A percentile compares a stretch with the other conserved stretches of the same genome.
Evolutionary conservation across 129 eudicot genomes (phyloP).

Genomic region (Centaurea solstitialis): DNA sequence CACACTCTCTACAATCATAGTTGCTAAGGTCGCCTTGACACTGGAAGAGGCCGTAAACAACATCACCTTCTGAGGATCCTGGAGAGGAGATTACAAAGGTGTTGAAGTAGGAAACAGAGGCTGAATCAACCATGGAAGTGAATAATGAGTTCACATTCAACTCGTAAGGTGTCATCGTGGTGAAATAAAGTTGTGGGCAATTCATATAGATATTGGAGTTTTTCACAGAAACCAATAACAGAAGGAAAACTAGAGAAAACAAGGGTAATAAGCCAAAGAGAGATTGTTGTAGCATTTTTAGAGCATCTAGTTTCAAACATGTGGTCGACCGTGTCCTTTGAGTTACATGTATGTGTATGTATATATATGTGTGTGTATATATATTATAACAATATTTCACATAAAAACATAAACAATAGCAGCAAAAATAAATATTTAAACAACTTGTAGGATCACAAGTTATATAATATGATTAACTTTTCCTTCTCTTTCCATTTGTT

Average conservation of each 20-base stretch:
- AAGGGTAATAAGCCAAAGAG: background rate
- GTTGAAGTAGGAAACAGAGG: conserved; percentile 35
- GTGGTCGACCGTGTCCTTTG: too few relatives aligned
- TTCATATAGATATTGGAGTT: conserved; percentile 46
- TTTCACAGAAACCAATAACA: conserved; percentile 24
- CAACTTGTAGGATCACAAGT: too few relatives aligned
- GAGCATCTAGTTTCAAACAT: too few relatives aligned
- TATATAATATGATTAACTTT: too few relatives aligned
- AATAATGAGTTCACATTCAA: conserved; percentile 55
- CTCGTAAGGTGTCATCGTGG: conserved; percentile 41
- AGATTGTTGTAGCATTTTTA: background rate
- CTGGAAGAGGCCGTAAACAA: conserved; percentile 55
- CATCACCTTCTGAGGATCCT: conserved; percentile 35
- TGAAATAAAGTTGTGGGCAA: conserved; percentile 36
- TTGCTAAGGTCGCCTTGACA: conserved; percentile 51
- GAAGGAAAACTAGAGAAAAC: background rate
- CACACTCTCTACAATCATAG: conserved; percentile 42
- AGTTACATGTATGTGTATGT: too few relatives aligned
- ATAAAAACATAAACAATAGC: too few relatives aligned
- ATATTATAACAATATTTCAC: too few relatives aligned
- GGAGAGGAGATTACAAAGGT: conserved; percentile 1
- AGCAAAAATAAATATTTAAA: too few relatives aligned
- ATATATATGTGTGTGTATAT: too few relatives aligned
- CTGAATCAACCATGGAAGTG: conserved; percentile 17
- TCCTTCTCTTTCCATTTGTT: too few relatives aligned